phyloP scores from a whole-genome alignment of 257 asterid genomes.

The Gynochthodes officinalis region DNA sequence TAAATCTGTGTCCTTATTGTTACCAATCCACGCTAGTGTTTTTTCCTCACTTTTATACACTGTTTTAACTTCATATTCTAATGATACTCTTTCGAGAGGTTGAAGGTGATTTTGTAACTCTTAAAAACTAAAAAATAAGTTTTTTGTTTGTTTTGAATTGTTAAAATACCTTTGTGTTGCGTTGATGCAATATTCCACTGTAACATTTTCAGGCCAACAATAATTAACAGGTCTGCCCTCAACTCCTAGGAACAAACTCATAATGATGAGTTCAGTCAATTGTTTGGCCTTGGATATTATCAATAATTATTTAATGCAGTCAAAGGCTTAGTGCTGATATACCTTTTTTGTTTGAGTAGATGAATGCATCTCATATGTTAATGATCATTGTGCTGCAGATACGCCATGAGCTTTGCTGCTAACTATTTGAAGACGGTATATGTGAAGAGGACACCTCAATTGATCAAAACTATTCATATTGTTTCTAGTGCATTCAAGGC shows the following conservation, averaged over 20 bases:
- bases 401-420: conserved; percentile 83
- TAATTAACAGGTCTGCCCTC: neutral
- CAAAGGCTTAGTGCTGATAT: neutral
- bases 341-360: neutral
- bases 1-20: neutral
- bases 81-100: neutral
- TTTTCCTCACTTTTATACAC: neutral
- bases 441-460: conserved; percentile 70
- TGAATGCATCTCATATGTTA: neutral
- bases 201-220: neutral
- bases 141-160: neutral
- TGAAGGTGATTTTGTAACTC: neutral
- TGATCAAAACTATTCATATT: conserved; percentile 78
- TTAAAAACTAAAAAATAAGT: neutral
- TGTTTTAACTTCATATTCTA: neutral
- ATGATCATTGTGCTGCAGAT: conserved; percentile 46
- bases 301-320: neutral
- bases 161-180: neutral
- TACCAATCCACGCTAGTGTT: neutral
- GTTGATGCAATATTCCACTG: neutral
- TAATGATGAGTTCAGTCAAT: neutral
- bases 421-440: conserved; percentile 68
- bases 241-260: neutral
- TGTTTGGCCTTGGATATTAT: neutral
- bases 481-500: conserved; percentile 95